A percentile compares a stretch with the other conserved stretches of the same genome.
These are phyloP conservation scores for Suhomyces sp. DNA, from an alignment of 805 yeast genomes.

Conservation along the genomic window DNA sequence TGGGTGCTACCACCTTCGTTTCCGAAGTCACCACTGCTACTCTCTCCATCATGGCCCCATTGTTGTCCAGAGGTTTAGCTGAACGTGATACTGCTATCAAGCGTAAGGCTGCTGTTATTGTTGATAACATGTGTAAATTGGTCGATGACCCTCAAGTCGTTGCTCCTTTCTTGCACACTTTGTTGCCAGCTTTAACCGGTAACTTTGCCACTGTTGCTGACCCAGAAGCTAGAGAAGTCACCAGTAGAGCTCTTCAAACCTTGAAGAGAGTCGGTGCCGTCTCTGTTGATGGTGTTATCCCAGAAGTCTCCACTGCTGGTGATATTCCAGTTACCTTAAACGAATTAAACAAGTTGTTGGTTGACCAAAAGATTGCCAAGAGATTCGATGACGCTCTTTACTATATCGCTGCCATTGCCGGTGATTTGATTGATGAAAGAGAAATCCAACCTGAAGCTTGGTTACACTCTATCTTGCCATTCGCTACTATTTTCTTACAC, in stretches of 20 bases:
- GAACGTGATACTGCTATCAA: constrained; percentile 99
- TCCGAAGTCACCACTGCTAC: constrained; percentile 99
- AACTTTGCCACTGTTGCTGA: constrained; percentile 97
- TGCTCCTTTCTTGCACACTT: constrained; percentile 96
- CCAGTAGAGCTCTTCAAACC: constrained; percentile 94
- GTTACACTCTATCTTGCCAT: constrained; percentile 86
- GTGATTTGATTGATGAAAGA: constrained; percentile 99
- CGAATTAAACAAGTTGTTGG: constrained; percentile 73
- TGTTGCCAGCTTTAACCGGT: constrained; percentile 93
- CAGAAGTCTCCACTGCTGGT: constrained; percentile 99
- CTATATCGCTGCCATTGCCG: constrained; percentile 95
- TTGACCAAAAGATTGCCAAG: constrained; percentile 62
- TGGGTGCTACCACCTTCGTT: constrained; percentile 99
- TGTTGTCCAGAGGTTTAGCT: constrained; percentile 98
- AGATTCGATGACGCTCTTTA: constrained; percentile 77
- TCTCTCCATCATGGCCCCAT: constrained; percentile 98
- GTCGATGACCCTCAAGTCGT: constrained; percentile 99
- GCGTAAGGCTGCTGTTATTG: constrained; percentile 99
- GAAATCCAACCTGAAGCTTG: constrained; percentile 85
- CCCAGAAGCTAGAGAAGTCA: constrained; percentile 99
- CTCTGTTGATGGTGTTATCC: constrained; percentile 83
- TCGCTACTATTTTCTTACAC: constrained; percentile 94
- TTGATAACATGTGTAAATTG: constrained; percentile 99
- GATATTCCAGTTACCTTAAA: constrained; percentile 83
- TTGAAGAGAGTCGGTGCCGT: constrained; percentile 99